Evolutionary conservation across 768 basidiomycete genomes (phyloP), one percentile per base, ranked within the genome.

Genomic region (Lanmaoa rubissima): DNA sequence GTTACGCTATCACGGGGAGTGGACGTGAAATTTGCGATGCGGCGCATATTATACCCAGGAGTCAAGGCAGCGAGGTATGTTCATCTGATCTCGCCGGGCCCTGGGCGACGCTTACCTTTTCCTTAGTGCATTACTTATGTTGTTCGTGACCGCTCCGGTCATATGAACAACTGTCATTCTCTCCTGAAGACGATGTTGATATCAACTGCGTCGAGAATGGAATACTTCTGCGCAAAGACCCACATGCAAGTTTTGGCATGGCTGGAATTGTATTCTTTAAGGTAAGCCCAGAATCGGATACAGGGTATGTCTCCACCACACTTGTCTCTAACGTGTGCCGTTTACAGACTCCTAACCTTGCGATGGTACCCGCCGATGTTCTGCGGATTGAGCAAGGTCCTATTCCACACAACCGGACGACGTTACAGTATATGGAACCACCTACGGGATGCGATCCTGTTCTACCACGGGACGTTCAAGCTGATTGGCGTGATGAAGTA

Each of bases 131-230:
- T 54, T 21, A 40, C 38, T 24, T 13, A 16, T 21, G 53, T 48
- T 47, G 45, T 54, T 34, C 19, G 8, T 34, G 53, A 47, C 31
- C 35, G 39, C 32, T 11, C 16, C 8, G 13, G 39, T 24, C 41
- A 48, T 54, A 54, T 13, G 38, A 21, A 17, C 40, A 12, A 21
- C 2, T 21, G 12, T 19, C 40, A 41, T 41, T 41, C 39, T 19
- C 47, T n/a, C 26, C 5, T 42, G 40, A 42, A 14, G 47, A 26
- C 4, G 13, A 24, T 34, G 11, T 48, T 26, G 32, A 54, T 36
- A 42, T 54, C 24, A 13, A 54, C 17, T 36, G 54, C 7, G 12
- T 48, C 4, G 16, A 54, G n/a, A 54, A 54, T 36, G 47, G 54
- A 19, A 48, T 54, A 3, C 32, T 54, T 35, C 21, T 54, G 40